A percentile compares a stretch with the other conserved stretches of the same genome.
Conservation (phyloP, 139 green algal species). For the Haematococcus lacustris region DNA sequence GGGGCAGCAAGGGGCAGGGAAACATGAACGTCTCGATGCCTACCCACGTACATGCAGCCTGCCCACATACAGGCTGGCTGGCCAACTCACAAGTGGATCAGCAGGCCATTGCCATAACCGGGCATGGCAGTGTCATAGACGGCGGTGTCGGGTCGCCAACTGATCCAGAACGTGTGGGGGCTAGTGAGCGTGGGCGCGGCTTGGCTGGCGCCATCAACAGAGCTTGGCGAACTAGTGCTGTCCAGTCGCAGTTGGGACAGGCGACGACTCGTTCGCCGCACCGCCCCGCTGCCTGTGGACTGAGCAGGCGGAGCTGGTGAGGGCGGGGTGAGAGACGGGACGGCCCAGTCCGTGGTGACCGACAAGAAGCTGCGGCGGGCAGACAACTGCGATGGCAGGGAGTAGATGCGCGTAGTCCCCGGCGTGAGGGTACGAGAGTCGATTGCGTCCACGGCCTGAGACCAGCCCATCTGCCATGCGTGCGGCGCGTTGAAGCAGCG, state of each 20-base stretch:
- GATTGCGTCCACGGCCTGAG: background rate
- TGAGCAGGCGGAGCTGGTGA: background rate
- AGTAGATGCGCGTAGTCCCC: background rate
- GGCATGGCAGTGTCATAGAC: background rate
- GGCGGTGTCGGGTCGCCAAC: background rate
- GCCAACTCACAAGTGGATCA: constrained; percentile 4
- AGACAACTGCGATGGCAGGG: background rate
- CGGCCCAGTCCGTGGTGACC: constrained; percentile 2
- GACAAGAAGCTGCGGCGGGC: constrained; percentile 1
- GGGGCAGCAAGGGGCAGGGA: too few species aligned
- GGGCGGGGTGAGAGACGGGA: background rate
- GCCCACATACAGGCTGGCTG: too few species aligned
- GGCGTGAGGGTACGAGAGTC: background rate
- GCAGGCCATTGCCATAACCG: background rate
- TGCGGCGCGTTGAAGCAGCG: constrained; percentile 11
- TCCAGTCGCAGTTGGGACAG: background rate
- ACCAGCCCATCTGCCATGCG: constrained; percentile 25
- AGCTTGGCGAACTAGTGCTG: background rate
- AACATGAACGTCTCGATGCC: too few species aligned
- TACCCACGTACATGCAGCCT: too few species aligned
- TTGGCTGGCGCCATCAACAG: background rate
- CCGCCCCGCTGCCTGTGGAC: background rate
- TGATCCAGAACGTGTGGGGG: constrained; percentile 8
- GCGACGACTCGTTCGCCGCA: background rate
- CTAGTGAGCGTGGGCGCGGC: background rate